A percentile compares a stretch with the other conserved stretches of the same genome.
phyloP scores from a whole-genome alignment of 768 basidiomycete genomes.

The Stropharia rugosoannulata region DNA sequence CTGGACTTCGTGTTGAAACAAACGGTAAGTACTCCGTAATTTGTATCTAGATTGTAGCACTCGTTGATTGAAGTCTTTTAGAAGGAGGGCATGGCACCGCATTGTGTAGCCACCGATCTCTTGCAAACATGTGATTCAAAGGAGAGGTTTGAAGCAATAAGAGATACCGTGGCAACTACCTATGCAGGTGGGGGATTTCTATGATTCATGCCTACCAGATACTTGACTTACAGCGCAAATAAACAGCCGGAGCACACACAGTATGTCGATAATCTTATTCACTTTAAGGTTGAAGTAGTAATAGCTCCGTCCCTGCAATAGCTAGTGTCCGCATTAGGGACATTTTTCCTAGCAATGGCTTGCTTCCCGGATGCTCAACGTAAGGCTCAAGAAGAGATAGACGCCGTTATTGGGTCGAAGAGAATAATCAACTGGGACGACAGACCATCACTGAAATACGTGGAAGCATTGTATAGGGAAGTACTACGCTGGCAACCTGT shows the following conservation, averaged over 20 bases:
- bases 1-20: constrained; percentile 10
- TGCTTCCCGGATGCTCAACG: constrained; percentile 26
- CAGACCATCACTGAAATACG: constrained; percentile 20
- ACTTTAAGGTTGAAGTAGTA: not conserved
- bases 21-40: not conserved
- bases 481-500: constrained; percentile 19
- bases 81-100: not conserved
- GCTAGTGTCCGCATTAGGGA: constrained; percentile 13
- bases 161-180: too few species aligned
- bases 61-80: not conserved
- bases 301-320: not conserved
- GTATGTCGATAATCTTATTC: not conserved
- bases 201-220: too few species aligned
- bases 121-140: too few species aligned
- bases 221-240: too few species aligned
- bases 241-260: not conserved
- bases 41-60: too few species aligned
- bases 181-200: too few species aligned
- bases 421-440: constrained; percentile 25
- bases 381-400: constrained; percentile 30
- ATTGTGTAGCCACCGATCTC: too few species aligned
- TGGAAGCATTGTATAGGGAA: constrained; percentile 11
- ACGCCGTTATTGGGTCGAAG: constrained; percentile 23
- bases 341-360: constrained; percentile 28
- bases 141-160: too few species aligned